A percentile compares a stretch with the other conserved stretches of the same genome.
Evolutionary conservation across 495 filamentous ascomycete species (phyloP).

Genomic region (Xylaria telfairii): DNA sequence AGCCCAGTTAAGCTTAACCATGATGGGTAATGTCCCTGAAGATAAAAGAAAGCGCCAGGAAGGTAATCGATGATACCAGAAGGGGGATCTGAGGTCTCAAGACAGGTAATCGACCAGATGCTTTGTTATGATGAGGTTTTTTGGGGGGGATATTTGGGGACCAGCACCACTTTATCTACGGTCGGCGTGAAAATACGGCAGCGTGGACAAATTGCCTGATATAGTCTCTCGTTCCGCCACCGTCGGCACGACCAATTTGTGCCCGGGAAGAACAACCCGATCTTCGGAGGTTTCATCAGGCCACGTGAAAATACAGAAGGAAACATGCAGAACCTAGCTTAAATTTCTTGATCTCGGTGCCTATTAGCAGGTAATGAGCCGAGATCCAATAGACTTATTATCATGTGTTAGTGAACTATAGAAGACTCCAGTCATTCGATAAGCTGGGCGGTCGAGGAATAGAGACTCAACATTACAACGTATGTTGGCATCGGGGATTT

Average conservation of each 20-base stretch:
- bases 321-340: neutral
- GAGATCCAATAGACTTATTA: slow-evolving; percentile 1
- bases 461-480: neutral
- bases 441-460: neutral
- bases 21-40: slow-evolving; percentile 19
- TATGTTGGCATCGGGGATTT: neutral
- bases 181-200: no score
- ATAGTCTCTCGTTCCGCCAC: neutral
- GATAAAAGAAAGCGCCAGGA: neutral
- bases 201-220: neutral
- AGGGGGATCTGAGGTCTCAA: no score
- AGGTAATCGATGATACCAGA: neutral
- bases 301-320: neutral
- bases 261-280: neutral
- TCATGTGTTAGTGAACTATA: neutral
- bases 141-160: neutral
- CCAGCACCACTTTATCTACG: neutral
- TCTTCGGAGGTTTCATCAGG: neutral
- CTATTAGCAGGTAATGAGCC: neutral
- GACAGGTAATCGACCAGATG: no score
- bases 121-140: neutral
- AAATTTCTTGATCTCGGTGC: neutral
- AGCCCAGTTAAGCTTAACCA: slow-evolving; percentile 28
- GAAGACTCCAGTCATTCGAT: neutral
- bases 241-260: neutral